Evolutionary conservation across 345 rosid species (phyloP), one percentile per base, ranked within the genome.

Genomic region (Pistacia integerrima): DNA sequence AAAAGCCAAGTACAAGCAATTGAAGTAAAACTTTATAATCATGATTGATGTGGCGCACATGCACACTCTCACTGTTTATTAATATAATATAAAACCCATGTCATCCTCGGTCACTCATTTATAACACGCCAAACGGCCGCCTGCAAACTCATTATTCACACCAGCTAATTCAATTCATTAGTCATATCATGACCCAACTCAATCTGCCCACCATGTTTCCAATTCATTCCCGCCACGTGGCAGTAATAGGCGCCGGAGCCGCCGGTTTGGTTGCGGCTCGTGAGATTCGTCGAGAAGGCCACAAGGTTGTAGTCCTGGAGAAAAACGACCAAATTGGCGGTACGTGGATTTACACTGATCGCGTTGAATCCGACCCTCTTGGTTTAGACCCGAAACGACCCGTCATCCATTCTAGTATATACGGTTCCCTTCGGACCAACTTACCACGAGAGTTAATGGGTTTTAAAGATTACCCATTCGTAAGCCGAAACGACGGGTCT

Each of bases 371-470:
- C 3, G 99, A 95, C 72, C 98, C 92, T 0, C 65, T 94, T 11
- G 81, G 97, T 51, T 71, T 87, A 12, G 90, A 93, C 74, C 93
- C 91, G 57, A 51, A 35, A 30, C 90, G 99, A 71, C 18, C 82
- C 22, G 62, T 95, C 0, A 76, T 90, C 41, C 91, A 88, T 60
- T 79, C 90, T 20, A 95, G 98, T 85, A 83, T 95, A 69, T 95
- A 95, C 80, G 70, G 64, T 16, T 92, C 98, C 55, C 94, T 95
- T 65, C 93, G 99, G 20, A 93, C 97, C 51, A 95, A 93, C 77
- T 88, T 95, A 9, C 93, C 99, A 0, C 85, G 99, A 49, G 98
- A 95, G 78, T 81, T 75, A 17, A 95, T 95, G 98, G 99, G 99
- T 30, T 93, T 81, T 79, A 69, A 44, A 13, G 97, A 89, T 62